A percentile compares a stretch with the other conserved stretches of the same genome.
Conservation (phyloP, 805 yeast genomes). For the Saccharomycopsis vini region DNA sequence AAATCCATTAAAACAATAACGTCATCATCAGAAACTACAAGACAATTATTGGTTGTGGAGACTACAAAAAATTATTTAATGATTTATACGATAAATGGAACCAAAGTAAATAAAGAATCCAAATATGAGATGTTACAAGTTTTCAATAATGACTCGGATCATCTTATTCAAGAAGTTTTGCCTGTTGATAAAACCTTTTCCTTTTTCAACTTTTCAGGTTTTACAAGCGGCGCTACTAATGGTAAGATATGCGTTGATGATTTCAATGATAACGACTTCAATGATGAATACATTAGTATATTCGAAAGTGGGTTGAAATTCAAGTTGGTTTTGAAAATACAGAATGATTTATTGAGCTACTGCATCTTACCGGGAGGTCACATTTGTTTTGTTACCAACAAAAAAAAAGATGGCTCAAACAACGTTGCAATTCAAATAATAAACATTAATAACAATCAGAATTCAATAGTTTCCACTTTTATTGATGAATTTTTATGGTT, state of each 20-base stretch:
- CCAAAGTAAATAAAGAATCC: conserved; percentile 6
- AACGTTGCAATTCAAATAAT: conserved; percentile 11
- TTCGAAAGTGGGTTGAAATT: conserved; percentile 24
- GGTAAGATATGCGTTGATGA: neutral
- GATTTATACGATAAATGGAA: conserved; percentile 26
- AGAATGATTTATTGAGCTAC: conserved; percentile 21
- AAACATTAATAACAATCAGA: conserved; percentile 2
- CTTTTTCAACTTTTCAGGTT: conserved; percentile 7
- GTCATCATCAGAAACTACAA: conserved; percentile 19
- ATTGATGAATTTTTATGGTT: conserved; percentile 18
- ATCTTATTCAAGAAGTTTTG: conserved; percentile 15
- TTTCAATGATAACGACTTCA: conserved; percentile 2
- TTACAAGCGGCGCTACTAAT: conserved; percentile 5
- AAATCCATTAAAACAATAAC: conserved; percentile 20
- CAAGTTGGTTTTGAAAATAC: conserved; percentile 23
- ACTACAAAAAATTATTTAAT: conserved; percentile 31
- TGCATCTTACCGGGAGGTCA: conserved; percentile 18
- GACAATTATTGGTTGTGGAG: conserved; percentile 24
- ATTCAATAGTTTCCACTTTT: conserved; percentile 7
- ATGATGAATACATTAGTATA: conserved; percentile 3
- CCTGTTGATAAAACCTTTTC: conserved; percentile 10
- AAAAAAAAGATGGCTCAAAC: conserved; percentile 4
- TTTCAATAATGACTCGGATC: conserved; percentile 11
- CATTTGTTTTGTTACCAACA: conserved; percentile 10
- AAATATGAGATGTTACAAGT: conserved; percentile 10